A percentile compares a stretch with the other conserved stretches of the same genome.
Evolutionary conservation across 1,284 basidiomycete genomes (phyloP).

Genomic region (Pterulicium gracile): DNA sequence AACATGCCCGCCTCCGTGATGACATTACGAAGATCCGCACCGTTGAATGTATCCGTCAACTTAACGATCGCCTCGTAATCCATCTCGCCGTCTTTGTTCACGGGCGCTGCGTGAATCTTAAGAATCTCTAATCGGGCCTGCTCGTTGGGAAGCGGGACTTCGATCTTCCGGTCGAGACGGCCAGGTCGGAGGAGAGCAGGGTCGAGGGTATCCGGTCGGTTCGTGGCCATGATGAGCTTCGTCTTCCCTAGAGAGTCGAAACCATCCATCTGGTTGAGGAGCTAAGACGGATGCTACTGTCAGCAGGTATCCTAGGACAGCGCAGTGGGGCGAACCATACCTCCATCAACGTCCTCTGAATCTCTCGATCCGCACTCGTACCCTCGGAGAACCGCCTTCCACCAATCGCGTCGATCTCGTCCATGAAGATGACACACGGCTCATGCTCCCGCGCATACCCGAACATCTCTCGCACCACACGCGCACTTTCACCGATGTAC

Average conservation of each 20-base stretch:
- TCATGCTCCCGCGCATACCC: conserved; percentile 96
- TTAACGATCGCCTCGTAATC: conserved; percentile 98
- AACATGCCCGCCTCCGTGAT: conserved; percentile 99
- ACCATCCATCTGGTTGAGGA: conserved; percentile 99
- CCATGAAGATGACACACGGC: conserved; percentile 99
- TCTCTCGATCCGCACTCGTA: conserved; percentile 96
- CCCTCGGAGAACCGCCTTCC: conserved; percentile 97
- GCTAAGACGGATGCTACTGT: conserved; percentile 41
- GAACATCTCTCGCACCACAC: conserved; percentile 97
- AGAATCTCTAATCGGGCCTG: conserved; percentile 93
- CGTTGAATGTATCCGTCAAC: conserved; percentile 90
- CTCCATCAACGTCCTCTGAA: conserved; percentile 99
- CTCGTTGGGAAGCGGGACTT: conserved; percentile 96
- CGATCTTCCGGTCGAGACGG: conserved; percentile 95
- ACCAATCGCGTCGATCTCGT: conserved; percentile 98
- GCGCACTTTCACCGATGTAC: conserved; percentile 96
- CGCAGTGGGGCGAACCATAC: conserved; percentile 35
- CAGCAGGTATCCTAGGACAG: too few species aligned
- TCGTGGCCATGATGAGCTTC: conserved; percentile 98
- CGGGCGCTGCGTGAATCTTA: conserved; percentile 92
- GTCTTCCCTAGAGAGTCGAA: conserved; percentile 95
- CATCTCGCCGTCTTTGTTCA: conserved; percentile 92
- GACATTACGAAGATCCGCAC: conserved; percentile 93
- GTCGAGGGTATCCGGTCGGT: conserved; percentile 94
- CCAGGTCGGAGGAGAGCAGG: conserved; percentile 95